A percentile compares a stretch with the other conserved stretches of the same genome.
These are phyloP conservation scores for Falciphora oryzae DNA, from an alignment of 2,329 filamentous ascomycete genomes.

Conservation along the genomic window DNA sequence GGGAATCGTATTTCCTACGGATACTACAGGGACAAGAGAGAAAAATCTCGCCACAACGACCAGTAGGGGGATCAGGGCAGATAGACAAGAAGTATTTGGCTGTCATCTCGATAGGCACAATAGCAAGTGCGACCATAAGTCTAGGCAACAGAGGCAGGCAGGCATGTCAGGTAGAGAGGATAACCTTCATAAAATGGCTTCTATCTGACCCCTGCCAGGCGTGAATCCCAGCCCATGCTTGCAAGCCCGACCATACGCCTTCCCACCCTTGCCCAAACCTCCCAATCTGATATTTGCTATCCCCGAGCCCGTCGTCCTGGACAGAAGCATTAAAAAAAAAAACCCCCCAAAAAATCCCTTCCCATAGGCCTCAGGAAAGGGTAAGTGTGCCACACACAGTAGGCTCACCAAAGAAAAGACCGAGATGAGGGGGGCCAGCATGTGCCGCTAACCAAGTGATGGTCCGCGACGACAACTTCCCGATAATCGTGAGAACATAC, in stretches of 20 bases:
- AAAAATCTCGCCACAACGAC: neutral
- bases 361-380: neutral
- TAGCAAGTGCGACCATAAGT: neutral
- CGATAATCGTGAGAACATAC: neutral
- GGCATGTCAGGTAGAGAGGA: neutral
- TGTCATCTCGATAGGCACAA: neutral
- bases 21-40: neutral
- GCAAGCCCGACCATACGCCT: neutral
- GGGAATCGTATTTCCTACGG: neutral
- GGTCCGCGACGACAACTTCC: neutral
- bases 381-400: neutral
- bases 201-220: neutral
- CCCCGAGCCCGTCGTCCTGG: neutral
- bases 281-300: neutral
- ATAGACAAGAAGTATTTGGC: neutral
- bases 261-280: neutral
- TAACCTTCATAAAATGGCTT: conserved; percentile 4
- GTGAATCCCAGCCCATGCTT: neutral
- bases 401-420: neutral
- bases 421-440: neutral
- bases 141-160: neutral
- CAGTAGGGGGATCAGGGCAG: neutral
- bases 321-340: neutral
- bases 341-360: neutral
- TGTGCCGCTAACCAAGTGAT: neutral